Base-by-base conservation (phyloP, 1,284 basidiomycete species). In the Microbotryomycetes sp. region DNA sequence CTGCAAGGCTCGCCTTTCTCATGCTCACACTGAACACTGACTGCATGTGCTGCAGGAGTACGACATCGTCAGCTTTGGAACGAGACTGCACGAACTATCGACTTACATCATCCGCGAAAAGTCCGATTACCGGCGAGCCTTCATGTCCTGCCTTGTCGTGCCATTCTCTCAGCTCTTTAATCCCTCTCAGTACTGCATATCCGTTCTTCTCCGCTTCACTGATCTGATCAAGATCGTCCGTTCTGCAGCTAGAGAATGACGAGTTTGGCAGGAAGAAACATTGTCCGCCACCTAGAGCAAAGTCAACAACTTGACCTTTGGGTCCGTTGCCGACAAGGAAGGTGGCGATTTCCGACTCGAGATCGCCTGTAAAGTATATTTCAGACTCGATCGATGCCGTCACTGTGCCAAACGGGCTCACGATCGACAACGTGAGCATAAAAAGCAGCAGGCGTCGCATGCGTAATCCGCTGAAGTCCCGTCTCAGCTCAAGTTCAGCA, bases 251-350 rank as follows among this genome's bases (percentile, higher is more conserved):
- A 0, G 29, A 27, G 18, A 41, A 11, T 26, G 66, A 66, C 0
- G 72, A 59, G 7, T 71, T 72, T 29, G 75, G 75, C 18, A 75
- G 54, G 62, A 76, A 77, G 61, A 71, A 73, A 56, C 75, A 75
- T 13, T 65, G 68, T 1, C 76, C 76, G 1, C 76, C 76, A 3
- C 76, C 76, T 29, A 77, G 71, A 24, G 76, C 76, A 6, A 76
- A 57, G 57, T 76, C 75, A 2, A 76, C 71, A 2, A 52, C 56
- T 9, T 35, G 45, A 1, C 62, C 65, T 21, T 60, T 56, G 0
- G 66, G 62, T 9, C 63, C 67, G 4, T 62, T 46, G 4, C 69
- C 69, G 24, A 68, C 60, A 13, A 70, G 59, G 26, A 70, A 70
- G 23, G 41, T 46, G 11, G 70, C 70, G 5, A 71, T 71, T 29